Percentiles rank a stretch among this genome's conserved stretches.
Evolutionary conservation across 176 grass and related monocot genomes (phyloP).

Genomic region (Oropetium thomaeum): DNA sequence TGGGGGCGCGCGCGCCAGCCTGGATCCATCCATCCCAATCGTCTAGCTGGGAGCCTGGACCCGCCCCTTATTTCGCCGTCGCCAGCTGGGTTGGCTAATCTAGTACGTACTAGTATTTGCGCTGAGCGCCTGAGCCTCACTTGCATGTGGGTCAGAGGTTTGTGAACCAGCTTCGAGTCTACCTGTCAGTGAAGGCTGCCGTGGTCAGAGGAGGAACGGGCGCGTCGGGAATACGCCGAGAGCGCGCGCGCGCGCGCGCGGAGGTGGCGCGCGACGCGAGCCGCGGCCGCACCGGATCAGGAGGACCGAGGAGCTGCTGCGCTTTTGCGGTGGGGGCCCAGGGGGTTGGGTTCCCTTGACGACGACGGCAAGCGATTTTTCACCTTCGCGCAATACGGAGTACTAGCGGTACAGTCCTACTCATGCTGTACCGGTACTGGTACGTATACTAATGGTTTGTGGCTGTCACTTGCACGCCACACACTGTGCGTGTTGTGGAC

Average conservation of each 20-base stretch:
- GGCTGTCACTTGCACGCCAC: too few species aligned
- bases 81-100: not conserved
- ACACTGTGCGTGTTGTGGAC: too few species aligned
- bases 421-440: too few species aligned
- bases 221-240: too few species aligned
- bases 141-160: not conserved
- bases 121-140: accelerated
- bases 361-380: not conserved
- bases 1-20: conserved; percentile 23
- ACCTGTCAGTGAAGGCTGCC: not conserved
- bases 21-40: conserved; percentile 13
- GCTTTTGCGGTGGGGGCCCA: not conserved
- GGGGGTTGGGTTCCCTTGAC: not conserved
- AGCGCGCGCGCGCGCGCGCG: too few species aligned
- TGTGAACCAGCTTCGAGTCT: accelerated
- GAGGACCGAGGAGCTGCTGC: not conserved
- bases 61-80: not conserved
- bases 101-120: too few species aligned
- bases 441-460: too few species aligned
- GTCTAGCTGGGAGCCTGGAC: not conserved
- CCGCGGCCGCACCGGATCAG: conserved; percentile 28
- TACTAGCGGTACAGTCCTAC: too few species aligned
- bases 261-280: not conserved
- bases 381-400: too few species aligned
- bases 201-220: not conserved